A percentile compares a stretch with the other conserved stretches of the same genome.
These are phyloP conservation scores for Linnemannia exigua DNA, from an alignment of 192 early-diverging fungal genomes.

Conservation along the genomic window DNA sequence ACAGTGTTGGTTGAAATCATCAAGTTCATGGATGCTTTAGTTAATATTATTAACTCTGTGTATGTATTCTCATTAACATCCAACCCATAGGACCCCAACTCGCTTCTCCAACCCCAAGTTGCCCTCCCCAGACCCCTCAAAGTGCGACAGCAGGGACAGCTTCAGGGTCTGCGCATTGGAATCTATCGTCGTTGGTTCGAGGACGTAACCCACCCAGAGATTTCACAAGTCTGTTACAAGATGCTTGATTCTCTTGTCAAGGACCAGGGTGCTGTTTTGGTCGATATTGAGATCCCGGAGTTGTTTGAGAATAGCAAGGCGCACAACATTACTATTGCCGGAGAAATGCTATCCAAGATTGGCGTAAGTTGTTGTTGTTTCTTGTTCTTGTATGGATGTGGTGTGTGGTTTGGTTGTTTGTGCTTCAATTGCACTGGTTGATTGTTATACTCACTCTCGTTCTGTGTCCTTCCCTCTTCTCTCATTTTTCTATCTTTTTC, in stretches of 20 bases:
- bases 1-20: no score
- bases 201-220: slow-evolving; percentile 53
- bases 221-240: slow-evolving; percentile 36
- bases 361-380: no score
- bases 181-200: slow-evolving; percentile 66
- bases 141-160: slow-evolving; percentile 22
- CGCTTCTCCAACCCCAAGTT: slow-evolving; percentile 67
- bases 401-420: no score
- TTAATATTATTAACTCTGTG: no score
- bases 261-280: slow-evolving; percentile 70
- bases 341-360: slow-evolving; percentile 68
- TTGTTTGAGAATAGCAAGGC: slow-evolving; percentile 68
- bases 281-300: slow-evolving; percentile 74
- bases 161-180: slow-evolving; percentile 72
- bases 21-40: no score
- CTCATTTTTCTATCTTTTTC: background rate
- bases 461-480: no score
- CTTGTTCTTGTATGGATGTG: background rate
- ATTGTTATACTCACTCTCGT: no score
- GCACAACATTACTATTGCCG: slow-evolving; percentile 74
- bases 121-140: slow-evolving; percentile 37
- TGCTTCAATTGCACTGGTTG: no score
- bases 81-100: slow-evolving; percentile 58
- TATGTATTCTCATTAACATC: no score
- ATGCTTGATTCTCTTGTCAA: slow-evolving; percentile 55